Base-by-base conservation (phyloP, 2,329 filamentous ascomycete species). In the Fusarium transvaalense region DNA sequence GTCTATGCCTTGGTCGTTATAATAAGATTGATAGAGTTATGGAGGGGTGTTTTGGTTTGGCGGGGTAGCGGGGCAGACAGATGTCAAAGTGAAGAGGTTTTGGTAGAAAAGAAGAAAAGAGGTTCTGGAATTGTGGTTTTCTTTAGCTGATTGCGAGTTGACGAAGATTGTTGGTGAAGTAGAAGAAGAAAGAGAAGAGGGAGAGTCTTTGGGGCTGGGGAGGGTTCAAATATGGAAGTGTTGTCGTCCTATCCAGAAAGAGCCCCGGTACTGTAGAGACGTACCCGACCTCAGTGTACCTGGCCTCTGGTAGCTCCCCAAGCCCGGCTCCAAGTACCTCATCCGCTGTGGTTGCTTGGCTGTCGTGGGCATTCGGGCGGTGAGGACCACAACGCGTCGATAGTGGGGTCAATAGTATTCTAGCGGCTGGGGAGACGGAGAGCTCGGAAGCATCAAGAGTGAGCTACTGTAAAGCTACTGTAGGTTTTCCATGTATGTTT, bases 1-100 rank as follows among this genome's bases (percentile, higher is more conserved):
- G 65, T 74, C 70, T 56, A 75, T 69, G 74, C 78, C 85, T 87
- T 86, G 86, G 86, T 87, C 85, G 52, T 65, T 66, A 31, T 64
- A 64, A 61, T 74, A 66, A 71, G 61, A 61, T 65, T 61, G 62
- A 59, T 73, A 57, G 34, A 58, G 48, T 32, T 63, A 68, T 64
- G 62, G 70, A 61, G 71, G 67, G 66, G 53, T 61, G 62, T 56
- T 59, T 55, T 59, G 64, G 60, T 63, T 56, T 61, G 57, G 73
- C 59, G 73, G 71, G 73, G 70, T 73, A 68, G 70, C 59, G 60
- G 68, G 70, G 58, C 47, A 73, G 64, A 57, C 43, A 68, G 48
- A 55, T 66, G 35, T 73, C 57, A 53, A 23, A 39, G 65, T 51
- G 51, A 34, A 48, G 27, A 43, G 53, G 27, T 35, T 51, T 67